Percentiles rank a stretch among this genome's conserved stretches.
phyloP scores from a whole-genome alignment of 108 stramenopile genomes.

The Skeletonema potamos region DNA sequence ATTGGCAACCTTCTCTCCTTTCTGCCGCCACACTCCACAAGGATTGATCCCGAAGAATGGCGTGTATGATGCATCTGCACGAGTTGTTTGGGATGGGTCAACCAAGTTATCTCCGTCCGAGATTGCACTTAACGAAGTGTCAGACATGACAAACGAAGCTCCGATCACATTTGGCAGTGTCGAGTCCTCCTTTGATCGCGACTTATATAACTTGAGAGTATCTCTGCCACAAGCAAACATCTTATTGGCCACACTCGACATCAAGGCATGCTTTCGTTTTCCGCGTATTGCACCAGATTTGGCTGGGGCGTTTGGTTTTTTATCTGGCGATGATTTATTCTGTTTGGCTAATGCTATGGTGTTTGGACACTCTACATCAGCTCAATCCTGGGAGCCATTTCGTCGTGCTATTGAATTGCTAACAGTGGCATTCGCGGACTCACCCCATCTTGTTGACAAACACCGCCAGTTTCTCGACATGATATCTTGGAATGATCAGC shows the following conservation, averaged over 20 bases:
- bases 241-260: not conserved
- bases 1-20: conserved; percentile 5
- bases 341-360: not conserved
- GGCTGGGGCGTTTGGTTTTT: conserved; percentile 9
- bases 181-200: not conserved
- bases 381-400: not conserved
- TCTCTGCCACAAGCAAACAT: not conserved
- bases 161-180: conserved; percentile 4
- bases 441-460: not conserved
- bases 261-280: conserved; percentile 4
- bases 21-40: conserved; percentile 12
- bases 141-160: not conserved
- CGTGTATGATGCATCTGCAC: not conserved
- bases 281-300: not conserved
- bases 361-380: not conserved
- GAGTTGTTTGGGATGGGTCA: conserved; percentile 22
- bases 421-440: no score
- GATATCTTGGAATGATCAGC: not conserved
- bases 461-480: not conserved
- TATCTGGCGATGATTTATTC: not conserved
- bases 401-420: not conserved
- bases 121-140: conserved; percentile 11
- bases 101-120: not conserved
- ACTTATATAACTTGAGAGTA: not conserved
- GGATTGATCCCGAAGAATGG: conserved; percentile 13